Percentiles rank a stretch among this genome's conserved stretches.
Conservation (phyloP, 2,329 filamentous ascomycete species). For the Rutstroemia sp. region DNA sequence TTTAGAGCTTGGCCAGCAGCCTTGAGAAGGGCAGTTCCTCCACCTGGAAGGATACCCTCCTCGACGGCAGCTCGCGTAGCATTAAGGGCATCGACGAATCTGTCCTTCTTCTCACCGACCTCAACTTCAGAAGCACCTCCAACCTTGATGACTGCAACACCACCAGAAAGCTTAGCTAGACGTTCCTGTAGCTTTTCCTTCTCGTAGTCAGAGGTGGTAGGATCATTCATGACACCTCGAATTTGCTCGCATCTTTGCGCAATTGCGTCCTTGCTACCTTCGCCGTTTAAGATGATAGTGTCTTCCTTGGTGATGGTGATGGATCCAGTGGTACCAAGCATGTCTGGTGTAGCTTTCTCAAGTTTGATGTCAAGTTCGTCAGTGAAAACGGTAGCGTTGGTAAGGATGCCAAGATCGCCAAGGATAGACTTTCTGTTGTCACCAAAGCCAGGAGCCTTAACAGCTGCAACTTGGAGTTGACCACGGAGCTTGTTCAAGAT, state of each 20-base stretch:
- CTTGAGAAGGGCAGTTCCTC: conserved; percentile 97
- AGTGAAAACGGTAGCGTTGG: conserved; percentile 94
- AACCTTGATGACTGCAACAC: conserved; percentile 99
- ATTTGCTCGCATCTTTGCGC: conserved; percentile 98
- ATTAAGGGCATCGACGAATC: conserved; percentile 96
- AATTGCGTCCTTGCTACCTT: conserved; percentile 90
- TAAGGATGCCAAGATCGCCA: conserved; percentile 90
- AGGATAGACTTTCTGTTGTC: conserved; percentile 99
- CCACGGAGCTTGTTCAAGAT: conserved; percentile 99
- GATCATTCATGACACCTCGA: conserved; percentile 90
- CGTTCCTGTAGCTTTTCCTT: conserved; percentile 99
- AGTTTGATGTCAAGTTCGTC: conserved; percentile 99
- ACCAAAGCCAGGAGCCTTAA: conserved; percentile 98
- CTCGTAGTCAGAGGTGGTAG: conserved; percentile 95
- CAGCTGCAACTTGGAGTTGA: conserved; percentile 94
- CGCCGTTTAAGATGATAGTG: conserved; percentile 96
- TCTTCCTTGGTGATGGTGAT: conserved; percentile 99
- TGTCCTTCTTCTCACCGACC: conserved; percentile 99
- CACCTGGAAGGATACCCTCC: conserved; percentile 97
- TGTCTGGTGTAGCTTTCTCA: conserved; percentile 91
- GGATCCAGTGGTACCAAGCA: conserved; percentile 93
- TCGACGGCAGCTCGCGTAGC: conserved; percentile 97
- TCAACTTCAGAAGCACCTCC: conserved; percentile 96
- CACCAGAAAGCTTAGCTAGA: conserved; percentile 96
- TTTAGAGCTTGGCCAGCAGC: conserved; percentile 82